Percentiles rank a stretch among this genome's conserved stretches.
Conservation (phyloP, 176 grass and related monocot species). For the Avena atlantica region DNA sequence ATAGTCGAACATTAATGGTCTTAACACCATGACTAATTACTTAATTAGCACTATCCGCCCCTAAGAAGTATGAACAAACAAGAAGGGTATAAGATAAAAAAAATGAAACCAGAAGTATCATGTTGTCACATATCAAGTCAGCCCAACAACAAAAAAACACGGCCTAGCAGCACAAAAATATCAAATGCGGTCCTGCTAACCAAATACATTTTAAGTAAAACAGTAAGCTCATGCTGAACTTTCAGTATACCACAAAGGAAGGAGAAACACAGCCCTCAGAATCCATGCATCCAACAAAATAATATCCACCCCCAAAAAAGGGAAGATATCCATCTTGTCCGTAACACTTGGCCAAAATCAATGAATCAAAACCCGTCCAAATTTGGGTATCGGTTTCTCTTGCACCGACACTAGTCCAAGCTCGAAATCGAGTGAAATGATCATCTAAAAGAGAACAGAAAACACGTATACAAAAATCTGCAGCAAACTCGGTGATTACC, state of each 20-base stretch:
- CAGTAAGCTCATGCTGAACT: background rate
- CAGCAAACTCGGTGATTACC: conserved; percentile 48
- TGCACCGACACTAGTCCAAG: background rate
- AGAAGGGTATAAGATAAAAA: background rate
- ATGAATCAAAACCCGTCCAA: background rate
- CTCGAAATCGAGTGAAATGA: conserved; percentile 17
- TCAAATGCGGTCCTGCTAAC: background rate
- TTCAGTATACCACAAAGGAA: background rate
- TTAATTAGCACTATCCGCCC: background rate
- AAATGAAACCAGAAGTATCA: conserved; percentile 9
- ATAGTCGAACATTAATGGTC: background rate
- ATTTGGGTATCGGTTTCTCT: conserved; percentile 1
- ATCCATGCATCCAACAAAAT: conserved; percentile 11
- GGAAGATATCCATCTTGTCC: background rate
- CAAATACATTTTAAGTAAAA: conserved; percentile 26
- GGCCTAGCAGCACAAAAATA: background rate
- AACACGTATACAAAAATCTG: background rate
- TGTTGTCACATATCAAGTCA: too few species aligned
- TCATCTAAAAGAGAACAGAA: background rate
- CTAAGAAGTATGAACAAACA: conserved; percentile 7
- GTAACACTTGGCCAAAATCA: background rate
- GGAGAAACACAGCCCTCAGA: background rate
- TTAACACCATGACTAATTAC: background rate
- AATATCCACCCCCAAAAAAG: background rate
- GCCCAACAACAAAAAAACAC: background rate